Evolutionary conservation across 495 filamentous ascomycete species (phyloP).

Genomic region (Aspergillus haitiensis): DNA sequence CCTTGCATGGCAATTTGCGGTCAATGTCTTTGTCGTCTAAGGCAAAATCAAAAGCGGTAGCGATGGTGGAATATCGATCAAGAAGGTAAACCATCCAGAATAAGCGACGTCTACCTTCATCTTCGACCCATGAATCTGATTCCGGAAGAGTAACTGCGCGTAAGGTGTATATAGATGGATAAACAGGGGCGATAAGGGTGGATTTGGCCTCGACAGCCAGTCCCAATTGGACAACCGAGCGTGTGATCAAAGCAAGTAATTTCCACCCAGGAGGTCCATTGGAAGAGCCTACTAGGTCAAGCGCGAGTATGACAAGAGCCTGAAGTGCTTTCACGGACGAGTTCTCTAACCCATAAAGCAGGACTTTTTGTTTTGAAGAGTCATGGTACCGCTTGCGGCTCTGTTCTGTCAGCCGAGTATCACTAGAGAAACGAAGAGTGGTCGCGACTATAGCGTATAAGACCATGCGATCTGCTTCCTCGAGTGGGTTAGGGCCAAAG

Average conservation of each 20-base stretch:
- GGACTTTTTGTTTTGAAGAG: conserved; percentile 78
- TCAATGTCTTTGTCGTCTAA: conserved; percentile 87
- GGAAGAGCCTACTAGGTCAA: conserved; percentile 75
- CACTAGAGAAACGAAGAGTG: conserved; percentile 76
- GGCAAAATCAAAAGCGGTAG: conserved; percentile 87
- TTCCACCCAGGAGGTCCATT: conserved; percentile 90
- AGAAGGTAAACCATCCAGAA: conserved; percentile 94
- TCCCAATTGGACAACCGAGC: conserved; percentile 81
- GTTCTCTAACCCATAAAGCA: conserved; percentile 82
- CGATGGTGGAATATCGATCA: conserved; percentile 83
- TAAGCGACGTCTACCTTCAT: conserved; percentile 75
- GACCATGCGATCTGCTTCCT: conserved; percentile 78
- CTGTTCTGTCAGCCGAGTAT: conserved; percentile 67
- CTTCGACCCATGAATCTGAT: conserved; percentile 80
- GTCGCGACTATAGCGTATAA: conserved; percentile 86
- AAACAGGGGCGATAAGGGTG: conserved; percentile 68
- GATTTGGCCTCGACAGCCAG: conserved; percentile 78
- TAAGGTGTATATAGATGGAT: conserved; percentile 79
- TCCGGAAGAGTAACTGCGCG: conserved; percentile 80
- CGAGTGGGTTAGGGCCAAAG: conserved; percentile 72
- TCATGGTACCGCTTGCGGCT: conserved; percentile 71
- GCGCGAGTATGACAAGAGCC: conserved; percentile 77
- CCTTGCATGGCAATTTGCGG: conserved; percentile 78
- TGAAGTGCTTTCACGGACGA: conserved; percentile 85
- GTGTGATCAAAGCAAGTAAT: conserved; percentile 79